Evolutionary conservation across 1,284 basidiomycete species (phyloP).

Genomic region (Fistulinella cinereoalba): DNA sequence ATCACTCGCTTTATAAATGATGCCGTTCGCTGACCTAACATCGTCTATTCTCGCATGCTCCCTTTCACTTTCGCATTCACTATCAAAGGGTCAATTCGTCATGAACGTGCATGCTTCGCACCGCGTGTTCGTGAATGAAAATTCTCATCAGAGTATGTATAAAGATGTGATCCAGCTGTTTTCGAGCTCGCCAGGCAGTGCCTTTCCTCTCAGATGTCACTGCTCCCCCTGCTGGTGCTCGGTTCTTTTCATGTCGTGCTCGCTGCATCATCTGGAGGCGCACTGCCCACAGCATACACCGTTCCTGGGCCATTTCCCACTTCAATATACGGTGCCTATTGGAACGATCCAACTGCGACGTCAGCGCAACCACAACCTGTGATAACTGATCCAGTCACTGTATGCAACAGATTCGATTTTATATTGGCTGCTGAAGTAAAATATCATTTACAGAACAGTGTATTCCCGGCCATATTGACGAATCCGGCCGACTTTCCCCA

Average conservation of each 20-base stretch:
- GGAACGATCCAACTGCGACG: slow-evolving; percentile 67
- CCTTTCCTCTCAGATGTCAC: background rate
- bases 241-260: background rate
- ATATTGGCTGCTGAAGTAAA: background rate
- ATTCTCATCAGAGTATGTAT: slow-evolving; percentile 7
- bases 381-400: slow-evolving; percentile 60
- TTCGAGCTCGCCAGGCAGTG: background rate
- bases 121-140: background rate
- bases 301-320: slow-evolving; percentile 60
- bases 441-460: slow-evolving; percentile 40
- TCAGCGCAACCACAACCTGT: slow-evolving; percentile 65
- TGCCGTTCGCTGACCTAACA: too few relatives aligned
- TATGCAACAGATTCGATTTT: slow-evolving; percentile 27
- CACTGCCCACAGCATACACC: slow-evolving; percentile 41
- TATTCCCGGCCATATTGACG: slow-evolving; percentile 54
- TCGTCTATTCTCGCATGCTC: too few relatives aligned
- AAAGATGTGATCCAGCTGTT: background rate
- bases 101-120: background rate
- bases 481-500: slow-evolving; percentile 53
- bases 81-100: background rate
- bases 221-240: background rate
- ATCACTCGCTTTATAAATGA: too few relatives aligned
- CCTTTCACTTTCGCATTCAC: background rate
- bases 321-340: slow-evolving; percentile 55
- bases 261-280: background rate